A percentile compares a stretch with the other conserved stretches of the same genome.
These are phyloP conservation scores for Stagonosporopsis chrysanthemi DNA, from an alignment of 2,329 filamentous ascomycete genomes.

Conservation along the genomic window DNA sequence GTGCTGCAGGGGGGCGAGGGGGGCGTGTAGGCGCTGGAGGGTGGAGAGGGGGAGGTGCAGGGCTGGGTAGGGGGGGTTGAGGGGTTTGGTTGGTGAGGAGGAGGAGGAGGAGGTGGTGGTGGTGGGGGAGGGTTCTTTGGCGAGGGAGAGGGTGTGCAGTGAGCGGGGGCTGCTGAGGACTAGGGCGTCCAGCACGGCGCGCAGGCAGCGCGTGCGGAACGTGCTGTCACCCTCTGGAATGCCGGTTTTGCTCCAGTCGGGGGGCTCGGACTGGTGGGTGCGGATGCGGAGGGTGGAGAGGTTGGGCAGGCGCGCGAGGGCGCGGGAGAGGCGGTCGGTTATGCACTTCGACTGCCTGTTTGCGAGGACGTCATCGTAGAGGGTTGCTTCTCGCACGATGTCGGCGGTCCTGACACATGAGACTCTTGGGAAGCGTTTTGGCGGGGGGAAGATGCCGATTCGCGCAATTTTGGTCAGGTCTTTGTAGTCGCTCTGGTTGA, in stretches of 20 bases:
- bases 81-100: slow-evolving; percentile 21
- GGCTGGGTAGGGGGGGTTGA: slow-evolving; percentile 24
- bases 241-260: slow-evolving; percentile 11
- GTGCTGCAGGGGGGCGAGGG: slow-evolving; percentile 25
- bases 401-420: slow-evolving; percentile 25
- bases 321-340: slow-evolving; percentile 29
- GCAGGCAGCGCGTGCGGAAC: slow-evolving; percentile 34
- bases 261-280: slow-evolving; percentile 20
- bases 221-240: slow-evolving; percentile 23
- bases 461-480: slow-evolving; percentile 29
- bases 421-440: slow-evolving; percentile 37
- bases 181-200: slow-evolving; percentile 33
- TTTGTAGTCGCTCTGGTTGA: slow-evolving; percentile 35
- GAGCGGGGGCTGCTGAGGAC: slow-evolving; percentile 23
- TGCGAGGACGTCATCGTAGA: slow-evolving; percentile 31
- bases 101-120: no score
- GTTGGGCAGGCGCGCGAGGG: slow-evolving; percentile 26
- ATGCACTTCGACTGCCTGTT: slow-evolving; percentile 22
- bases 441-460: slow-evolving; percentile 37
- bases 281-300: slow-evolving; percentile 31
- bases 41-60: slow-evolving; percentile 22
- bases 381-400: slow-evolving; percentile 29
- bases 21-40: slow-evolving; percentile 20
- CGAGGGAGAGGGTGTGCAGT: slow-evolving; percentile 33
- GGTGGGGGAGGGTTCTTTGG: slow-evolving; percentile 21